Evolutionary conservation across 306 rosid species (phyloP).

Genomic region (Cicer arietinum): DNA sequence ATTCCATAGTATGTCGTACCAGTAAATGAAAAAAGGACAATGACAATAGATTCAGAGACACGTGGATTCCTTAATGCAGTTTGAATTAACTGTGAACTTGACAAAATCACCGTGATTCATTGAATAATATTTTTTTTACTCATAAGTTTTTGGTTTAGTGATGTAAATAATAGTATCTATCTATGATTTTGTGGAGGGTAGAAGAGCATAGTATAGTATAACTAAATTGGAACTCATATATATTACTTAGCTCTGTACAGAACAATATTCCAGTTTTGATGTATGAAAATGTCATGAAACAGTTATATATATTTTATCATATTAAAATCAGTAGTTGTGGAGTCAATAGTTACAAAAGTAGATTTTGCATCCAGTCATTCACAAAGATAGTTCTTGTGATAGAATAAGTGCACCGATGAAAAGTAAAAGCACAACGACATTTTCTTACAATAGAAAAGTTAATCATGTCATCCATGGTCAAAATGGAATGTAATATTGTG

Average conservation of each 20-base stretch:
- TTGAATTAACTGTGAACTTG: no score
- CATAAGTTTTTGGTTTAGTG: neutral
- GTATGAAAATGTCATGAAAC: neutral
- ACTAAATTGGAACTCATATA: constrained; percentile 17
- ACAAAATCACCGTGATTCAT: no score
- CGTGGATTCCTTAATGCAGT: neutral
- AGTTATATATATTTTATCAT: neutral
- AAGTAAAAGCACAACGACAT: neutral
- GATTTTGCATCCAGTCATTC: neutral
- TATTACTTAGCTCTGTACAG: constrained; percentile 37
- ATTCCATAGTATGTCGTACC: constrained; percentile 1
- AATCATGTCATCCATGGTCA: no score
- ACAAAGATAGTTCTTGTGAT: neutral
- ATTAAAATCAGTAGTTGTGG: neutral
- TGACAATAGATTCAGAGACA: neutral
- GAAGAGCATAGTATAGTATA: constrained; percentile 21
- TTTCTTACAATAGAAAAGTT: no score
- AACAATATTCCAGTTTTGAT: constrained; percentile 35
- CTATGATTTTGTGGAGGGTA: constrained; percentile 32
- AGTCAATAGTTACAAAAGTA: neutral
- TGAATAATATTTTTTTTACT: constrained; percentile 2
- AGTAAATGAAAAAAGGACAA: constrained; percentile 15
- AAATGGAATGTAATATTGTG: no score
- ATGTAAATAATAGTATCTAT: constrained; percentile 28
- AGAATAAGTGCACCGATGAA: neutral